These are phyloP conservation scores for Xylariaceae sp. DNA, from an alignment of 2,329 filamentous ascomycete genomes.

Conservation along the genomic window DNA sequence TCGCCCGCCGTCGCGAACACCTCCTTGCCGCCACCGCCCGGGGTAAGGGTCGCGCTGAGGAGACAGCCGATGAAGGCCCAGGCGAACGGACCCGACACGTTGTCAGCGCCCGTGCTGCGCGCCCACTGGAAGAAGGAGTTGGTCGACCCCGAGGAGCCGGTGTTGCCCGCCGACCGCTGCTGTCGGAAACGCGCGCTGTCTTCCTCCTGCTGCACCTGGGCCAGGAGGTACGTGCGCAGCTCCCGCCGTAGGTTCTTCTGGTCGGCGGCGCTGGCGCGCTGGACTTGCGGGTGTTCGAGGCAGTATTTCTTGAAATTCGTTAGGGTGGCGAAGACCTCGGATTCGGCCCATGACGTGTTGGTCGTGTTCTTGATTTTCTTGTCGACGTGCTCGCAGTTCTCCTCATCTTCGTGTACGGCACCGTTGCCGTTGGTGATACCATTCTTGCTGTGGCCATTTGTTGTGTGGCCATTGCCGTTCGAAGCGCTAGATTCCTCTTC, in stretches of 20 bases:
- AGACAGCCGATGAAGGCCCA: slow-evolving; percentile 18
- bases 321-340: slow-evolving; percentile 12
- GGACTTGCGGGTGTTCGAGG: slow-evolving; percentile 12
- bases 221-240: slow-evolving; percentile 14
- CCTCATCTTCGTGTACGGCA: not conserved
- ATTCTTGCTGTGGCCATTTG: not conserved
- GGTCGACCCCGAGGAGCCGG: slow-evolving; percentile 3
- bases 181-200: slow-evolving; percentile 14
- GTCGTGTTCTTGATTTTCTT: slow-evolving; percentile 1
- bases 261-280: slow-evolving; percentile 12
- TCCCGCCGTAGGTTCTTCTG: slow-evolving; percentile 13
- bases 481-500: slow-evolving; percentile 1
- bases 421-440: not conserved
- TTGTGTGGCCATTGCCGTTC: slow-evolving; percentile 4
- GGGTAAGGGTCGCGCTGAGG: slow-evolving; percentile 8
- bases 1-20: slow-evolving; percentile 16
- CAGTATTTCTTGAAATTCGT: slow-evolving; percentile 15
- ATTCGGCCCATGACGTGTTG: slow-evolving; percentile 3
- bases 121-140: slow-evolving; percentile 19
- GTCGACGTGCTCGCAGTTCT: not conserved
- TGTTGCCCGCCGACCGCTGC: slow-evolving; percentile 5
- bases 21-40: slow-evolving; percentile 13
- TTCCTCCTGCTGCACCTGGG: slow-evolving; percentile 17
- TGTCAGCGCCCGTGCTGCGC: slow-evolving; percentile 16
- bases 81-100: slow-evolving; percentile 16